phyloP scores from a whole-genome alignment of 352 stramenopile species.

The Poterioochromonas sp. region DNA sequence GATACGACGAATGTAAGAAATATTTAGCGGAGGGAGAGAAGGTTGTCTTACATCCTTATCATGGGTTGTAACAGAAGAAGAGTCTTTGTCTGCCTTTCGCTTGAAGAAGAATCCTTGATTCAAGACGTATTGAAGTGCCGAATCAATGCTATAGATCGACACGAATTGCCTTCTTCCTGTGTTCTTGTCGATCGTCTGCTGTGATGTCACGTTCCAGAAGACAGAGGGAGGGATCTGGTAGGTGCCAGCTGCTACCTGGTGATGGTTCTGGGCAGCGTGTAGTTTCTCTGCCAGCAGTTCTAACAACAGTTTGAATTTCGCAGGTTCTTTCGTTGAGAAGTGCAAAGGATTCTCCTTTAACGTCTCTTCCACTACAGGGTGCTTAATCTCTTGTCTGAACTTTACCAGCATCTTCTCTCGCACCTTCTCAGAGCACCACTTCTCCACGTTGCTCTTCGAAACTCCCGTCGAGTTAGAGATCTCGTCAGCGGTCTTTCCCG shows the following conservation, averaged over 20 bases:
- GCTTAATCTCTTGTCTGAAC: not conserved
- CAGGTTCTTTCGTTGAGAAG: not conserved
- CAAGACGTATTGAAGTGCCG: too few relatives aligned
- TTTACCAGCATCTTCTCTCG: not conserved
- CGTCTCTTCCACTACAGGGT: not conserved
- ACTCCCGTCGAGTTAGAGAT: not conserved
- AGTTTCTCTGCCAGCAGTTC: not conserved
- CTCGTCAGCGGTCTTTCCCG: not conserved
- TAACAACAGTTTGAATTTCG: not conserved
- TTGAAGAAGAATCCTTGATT: too few relatives aligned
- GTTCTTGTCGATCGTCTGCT: too few relatives aligned
- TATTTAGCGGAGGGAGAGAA: too few relatives aligned
- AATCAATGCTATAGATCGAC: too few relatives aligned
- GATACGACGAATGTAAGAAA: too few relatives aligned
- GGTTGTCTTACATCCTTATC: too few relatives aligned
- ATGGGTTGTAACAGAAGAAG: too few relatives aligned
- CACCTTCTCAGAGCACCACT: conserved; percentile 23
- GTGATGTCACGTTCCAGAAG: not conserved
- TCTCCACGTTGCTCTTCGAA: conserved; percentile 16
- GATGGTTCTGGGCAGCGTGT: not conserved
- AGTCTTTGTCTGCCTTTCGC: too few relatives aligned
- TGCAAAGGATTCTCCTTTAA: not conserved
- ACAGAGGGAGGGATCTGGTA: not conserved
- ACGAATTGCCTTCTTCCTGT: too few relatives aligned
- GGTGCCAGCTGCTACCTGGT: not conserved